Base-by-base conservation (phyloP, 2,329 filamentous ascomycete species). In the Plenodomus biglobosus region DNA sequence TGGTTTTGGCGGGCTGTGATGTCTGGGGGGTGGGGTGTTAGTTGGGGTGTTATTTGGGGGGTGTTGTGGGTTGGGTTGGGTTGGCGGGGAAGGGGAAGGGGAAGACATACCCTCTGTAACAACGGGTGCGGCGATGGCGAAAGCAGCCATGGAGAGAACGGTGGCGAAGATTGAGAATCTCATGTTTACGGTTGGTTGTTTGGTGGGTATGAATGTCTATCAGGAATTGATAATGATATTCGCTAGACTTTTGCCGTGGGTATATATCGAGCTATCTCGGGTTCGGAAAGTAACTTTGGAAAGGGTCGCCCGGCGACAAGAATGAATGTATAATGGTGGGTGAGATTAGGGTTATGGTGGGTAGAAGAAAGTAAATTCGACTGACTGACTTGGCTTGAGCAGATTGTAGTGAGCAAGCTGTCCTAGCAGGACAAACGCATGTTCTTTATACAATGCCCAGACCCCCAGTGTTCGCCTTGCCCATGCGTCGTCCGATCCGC, bases 111-210 rank as follows among this genome's bases (percentile, higher is more conserved):
- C 64, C 24, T 65, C 60, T 19, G 40, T 52, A 38, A 58, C 58
- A 34, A 66, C 46, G 4, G 69, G 69, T 17, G 64, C 65, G 20
- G 68, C 69, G 24, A 68, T 45, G 53, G 55, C 61, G 40, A 70
- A 57, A 44, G 57, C 63, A 55, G 65, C 68, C 65, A 71, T 66
- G 53, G 67, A 70, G 41, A 70, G 54, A 46, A 71, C 35, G 48
- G 63, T 52, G 45, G 65, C 66, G 56, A 68, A 40, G 48, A 71
- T 39, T 37, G 65, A 59, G 63, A 71, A 66, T 59, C 69, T 65
- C 69, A 71, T 71, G 40, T 61, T 65, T 56, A 53, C 39, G 46
- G 38, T 27, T 38, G 35, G 38, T 47, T 50, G 40, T 42, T 38
- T 40, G 45, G 42, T 53, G 48, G 37, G 22, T 24, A 15, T 32